These are phyloP conservation scores for Rhizopogon salebrosus DNA, from an alignment of 768 basidiomycete genomes.

Conservation along the genomic window DNA sequence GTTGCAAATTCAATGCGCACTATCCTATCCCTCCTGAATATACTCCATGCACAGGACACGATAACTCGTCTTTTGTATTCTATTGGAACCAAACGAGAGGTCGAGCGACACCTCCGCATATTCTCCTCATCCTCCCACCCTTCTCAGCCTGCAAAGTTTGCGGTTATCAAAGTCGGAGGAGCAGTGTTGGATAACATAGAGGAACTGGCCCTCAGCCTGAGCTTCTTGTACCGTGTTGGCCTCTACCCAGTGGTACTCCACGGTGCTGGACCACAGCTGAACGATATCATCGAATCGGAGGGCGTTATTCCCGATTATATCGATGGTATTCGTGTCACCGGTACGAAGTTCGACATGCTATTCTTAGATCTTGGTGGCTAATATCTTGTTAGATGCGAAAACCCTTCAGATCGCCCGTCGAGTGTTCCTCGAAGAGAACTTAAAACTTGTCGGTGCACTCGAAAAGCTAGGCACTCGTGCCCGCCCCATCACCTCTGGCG, in stretches of 20 bases:
- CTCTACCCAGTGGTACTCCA: conserved; percentile 98
- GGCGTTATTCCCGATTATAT: conserved; percentile 96
- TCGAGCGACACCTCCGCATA: conserved; percentile 96
- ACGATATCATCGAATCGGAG: conserved; percentile 87
- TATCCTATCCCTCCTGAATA: not conserved
- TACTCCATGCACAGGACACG: conserved; percentile 62
- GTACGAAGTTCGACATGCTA: conserved; percentile 35
- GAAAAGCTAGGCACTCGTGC: conserved; percentile 95
- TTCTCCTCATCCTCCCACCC: conserved; percentile 92
- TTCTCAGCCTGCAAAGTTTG: conserved; percentile 89
- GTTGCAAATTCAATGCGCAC: conserved; percentile 15
- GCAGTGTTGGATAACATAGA: conserved; percentile 90
- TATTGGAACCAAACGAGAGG: conserved; percentile 94
- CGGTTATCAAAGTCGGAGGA: conserved; percentile 97
- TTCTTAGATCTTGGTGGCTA: not conserved
- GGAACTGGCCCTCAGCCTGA: conserved; percentile 90
- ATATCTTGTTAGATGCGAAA: conserved; percentile 63
- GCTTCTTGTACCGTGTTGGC: conserved; percentile 94
- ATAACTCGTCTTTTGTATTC: conserved; percentile 96
- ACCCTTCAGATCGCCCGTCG: conserved; percentile 92
- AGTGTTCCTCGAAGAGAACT: conserved; percentile 96
- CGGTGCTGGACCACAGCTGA: conserved; percentile 93
- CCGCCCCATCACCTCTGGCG: conserved; percentile 95
- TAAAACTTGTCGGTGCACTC: conserved; percentile 88
- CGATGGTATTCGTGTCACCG: conserved; percentile 95